Evolutionary conservation across 2,329 filamentous ascomycete genomes (phyloP), one percentile per base, ranked within the genome.

Genomic region (Trichoderma guizhouense): DNA sequence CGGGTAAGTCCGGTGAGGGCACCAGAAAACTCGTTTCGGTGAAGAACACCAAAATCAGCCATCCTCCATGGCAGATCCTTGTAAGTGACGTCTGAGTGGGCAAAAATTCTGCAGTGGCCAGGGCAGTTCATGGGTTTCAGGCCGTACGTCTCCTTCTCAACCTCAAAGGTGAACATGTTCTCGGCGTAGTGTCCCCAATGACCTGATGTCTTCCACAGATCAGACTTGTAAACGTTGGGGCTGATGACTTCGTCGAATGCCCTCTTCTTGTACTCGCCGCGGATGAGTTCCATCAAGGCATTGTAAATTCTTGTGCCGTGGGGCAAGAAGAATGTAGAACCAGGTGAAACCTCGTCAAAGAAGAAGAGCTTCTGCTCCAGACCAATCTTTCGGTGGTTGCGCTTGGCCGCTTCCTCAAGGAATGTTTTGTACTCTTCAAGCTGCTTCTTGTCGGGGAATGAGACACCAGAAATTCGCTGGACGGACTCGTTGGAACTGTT

Each of bases 111-210:
- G 82, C 93, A 97, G 83, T 98, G 95, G 32, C 94, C 94, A 5
- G 96, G 96, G 83, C 96, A 99, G 85, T 98, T 98, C 96, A 98
- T 98, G 32, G 95, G 95, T 85, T 98, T 98, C 66, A 98, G 84
- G 18, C 91, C 94, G 73, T 82, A 84, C 62, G 79, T 79, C 76
- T 83, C 92, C 86, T 97, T 97, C 81, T 98, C 95, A 36, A 92
- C 84, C 70, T 90, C 86, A 76, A 97, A 90, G 53, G 85, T 82
- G 76, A 88, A 88, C 95, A 98, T 98, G 83, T 98, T 95, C 74
- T 98, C 95, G 79, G 94, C 90, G 86, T 98, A 84, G 75, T 83
- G 82, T 73, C 92, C 89, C 95, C 95, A 98, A 82, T 98, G 96
- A 64, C 96, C 96, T 9, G 94, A 97, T 26, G 90, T 92, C 85